These are phyloP conservation scores for Saccharomyces hybrid DNA, from an alignment of 1,139 yeast genomes.

Conservation along the genomic window DNA sequence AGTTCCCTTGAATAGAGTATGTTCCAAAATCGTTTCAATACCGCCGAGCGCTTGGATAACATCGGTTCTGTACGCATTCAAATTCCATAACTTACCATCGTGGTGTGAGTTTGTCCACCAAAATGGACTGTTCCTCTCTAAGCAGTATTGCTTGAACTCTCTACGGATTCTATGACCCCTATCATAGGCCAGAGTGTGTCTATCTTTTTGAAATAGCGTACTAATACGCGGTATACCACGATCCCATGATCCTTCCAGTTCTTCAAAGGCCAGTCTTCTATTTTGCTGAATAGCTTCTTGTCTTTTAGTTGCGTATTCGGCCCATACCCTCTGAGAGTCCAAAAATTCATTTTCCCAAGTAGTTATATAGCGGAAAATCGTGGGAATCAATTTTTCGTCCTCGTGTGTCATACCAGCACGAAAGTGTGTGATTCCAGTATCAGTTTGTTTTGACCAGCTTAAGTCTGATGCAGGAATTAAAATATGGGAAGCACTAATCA, in stretches of 20 bases:
- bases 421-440: slow-evolving; percentile 90
- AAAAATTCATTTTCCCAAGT: slow-evolving; percentile 95
- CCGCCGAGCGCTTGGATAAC: slow-evolving; percentile 97
- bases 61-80: slow-evolving; percentile 88
- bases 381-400: slow-evolving; percentile 77
- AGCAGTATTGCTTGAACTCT: slow-evolving; percentile 66
- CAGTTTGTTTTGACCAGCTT: slow-evolving; percentile 88
- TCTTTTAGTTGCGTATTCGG: slow-evolving; percentile 86
- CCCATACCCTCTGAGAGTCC: slow-evolving; percentile 97
- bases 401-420: slow-evolving; percentile 86
- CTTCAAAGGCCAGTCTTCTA: slow-evolving; percentile 83
- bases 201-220: slow-evolving; percentile 88
- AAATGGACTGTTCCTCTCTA: slow-evolving; percentile 73
- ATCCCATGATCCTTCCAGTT: slow-evolving; percentile 91
- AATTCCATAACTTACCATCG: slow-evolving; percentile 93
- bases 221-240: slow-evolving; percentile 94
- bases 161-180: slow-evolving; percentile 85
- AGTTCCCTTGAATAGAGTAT: slow-evolving; percentile 89
- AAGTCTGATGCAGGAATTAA: slow-evolving; percentile 89
- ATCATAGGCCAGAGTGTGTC: slow-evolving; percentile 91
- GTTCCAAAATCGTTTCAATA: slow-evolving; percentile 90
- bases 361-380: slow-evolving; percentile 83
- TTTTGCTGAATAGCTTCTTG: slow-evolving; percentile 82
- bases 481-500: slow-evolving; percentile 95
- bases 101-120: slow-evolving; percentile 96